A percentile compares a stretch with the other conserved stretches of the same genome.
phyloP scores from a whole-genome alignment of 495 filamentous ascomycete species.

The Neurospora tetrasperma region DNA sequence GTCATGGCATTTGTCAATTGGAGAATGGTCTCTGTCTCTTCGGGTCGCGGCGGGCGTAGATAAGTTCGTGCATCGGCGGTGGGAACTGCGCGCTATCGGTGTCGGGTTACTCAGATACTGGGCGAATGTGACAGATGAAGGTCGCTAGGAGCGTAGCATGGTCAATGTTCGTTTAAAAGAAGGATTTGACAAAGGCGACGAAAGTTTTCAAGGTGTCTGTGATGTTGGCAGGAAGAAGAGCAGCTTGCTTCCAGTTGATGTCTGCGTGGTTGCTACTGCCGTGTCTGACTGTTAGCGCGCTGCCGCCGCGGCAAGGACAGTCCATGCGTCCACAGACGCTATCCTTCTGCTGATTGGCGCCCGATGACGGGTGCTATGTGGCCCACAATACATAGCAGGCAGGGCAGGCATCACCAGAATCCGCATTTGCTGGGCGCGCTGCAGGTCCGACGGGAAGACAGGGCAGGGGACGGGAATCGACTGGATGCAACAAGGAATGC shows the following conservation, averaged over 20 bases:
- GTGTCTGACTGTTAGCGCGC: neutral
- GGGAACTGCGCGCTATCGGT: neutral
- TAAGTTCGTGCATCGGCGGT: neutral
- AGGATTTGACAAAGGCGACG: neutral
- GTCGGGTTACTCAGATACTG: neutral
- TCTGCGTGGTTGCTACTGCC: neutral
- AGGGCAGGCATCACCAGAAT: neutral
- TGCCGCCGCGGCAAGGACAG: neutral
- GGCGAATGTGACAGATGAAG: neutral
- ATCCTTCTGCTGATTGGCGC: neutral
- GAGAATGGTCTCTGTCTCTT: slow-evolving; percentile 4
- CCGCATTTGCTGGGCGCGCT: neutral
- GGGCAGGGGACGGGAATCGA: neutral
- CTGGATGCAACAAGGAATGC: neutral
- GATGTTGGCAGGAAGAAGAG: neutral
- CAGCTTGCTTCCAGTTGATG: neutral
- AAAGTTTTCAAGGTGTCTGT: neutral
- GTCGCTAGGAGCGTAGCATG: neutral
- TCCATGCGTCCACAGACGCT: neutral
- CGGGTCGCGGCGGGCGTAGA: neutral
- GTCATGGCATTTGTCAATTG: slow-evolving; percentile 23
- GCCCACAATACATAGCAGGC: neutral
- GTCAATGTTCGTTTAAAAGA: neutral
- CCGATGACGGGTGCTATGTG: neutral
- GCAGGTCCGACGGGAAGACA: neutral